Base-by-base conservation (phyloP, 2,329 filamentous ascomycete genomes). In the Cryphonectria carpinicola region DNA sequence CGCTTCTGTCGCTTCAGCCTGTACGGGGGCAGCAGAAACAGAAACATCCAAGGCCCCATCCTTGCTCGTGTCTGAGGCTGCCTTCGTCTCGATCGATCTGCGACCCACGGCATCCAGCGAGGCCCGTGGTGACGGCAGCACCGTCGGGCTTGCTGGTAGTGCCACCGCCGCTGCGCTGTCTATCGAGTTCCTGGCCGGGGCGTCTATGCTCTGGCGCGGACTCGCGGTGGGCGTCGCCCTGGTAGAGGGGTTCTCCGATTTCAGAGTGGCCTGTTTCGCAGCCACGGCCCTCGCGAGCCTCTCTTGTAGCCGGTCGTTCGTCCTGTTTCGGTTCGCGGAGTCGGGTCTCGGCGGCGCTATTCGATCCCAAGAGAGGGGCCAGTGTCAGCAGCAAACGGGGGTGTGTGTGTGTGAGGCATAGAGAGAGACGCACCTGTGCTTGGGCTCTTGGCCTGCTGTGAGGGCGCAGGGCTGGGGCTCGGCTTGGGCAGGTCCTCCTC, bases 231-330 rank as follows among this genome's bases (percentile, higher is more conserved):
- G 74, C 8, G 82, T 81, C 10, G 77, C 84, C 63, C 85, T 86
- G 10, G 84, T 72, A 2, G 75, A 83, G 37, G 86, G 80, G 73
- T 82, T 80, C 69, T 81, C 83, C 32, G 81, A 82, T 39, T 82
- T 84, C 41, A 83, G 78, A 68, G 83, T 79, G n/a, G 84, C 82
- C 70, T 76, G 71, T 77, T 92, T 93, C 71, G 91, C 91, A 3
- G 91, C 93, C 76, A 98, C 89, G 41, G 95, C 96, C 77, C 93
- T 93, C 41, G 95, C 95, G 72, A 99, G 86, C 73, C 94, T 88
- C 79, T 97, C 95, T 78, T 98, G 95, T 60, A 99, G 84, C 67
- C 94, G 89, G 76, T 97, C 94, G 81, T 94, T 96, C 72, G 88
- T 84, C 74, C 89, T 83, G 60, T 77, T 87, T 73, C 85, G 88